Evolutionary conservation across 2,329 filamentous ascomycete species (phyloP).

Genomic region (Fusarium dimerum): DNA sequence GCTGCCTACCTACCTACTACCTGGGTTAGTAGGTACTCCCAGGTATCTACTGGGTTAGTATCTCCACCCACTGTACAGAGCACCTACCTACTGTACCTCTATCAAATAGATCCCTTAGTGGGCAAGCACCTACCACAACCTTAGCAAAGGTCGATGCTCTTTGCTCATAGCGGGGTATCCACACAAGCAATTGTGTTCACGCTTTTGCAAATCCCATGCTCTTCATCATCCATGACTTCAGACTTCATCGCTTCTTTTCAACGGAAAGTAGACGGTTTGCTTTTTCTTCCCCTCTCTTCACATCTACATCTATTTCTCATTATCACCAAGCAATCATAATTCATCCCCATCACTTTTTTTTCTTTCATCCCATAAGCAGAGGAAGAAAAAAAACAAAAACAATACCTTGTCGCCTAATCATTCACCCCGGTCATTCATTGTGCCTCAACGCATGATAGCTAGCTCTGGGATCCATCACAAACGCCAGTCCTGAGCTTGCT

Average conservation of each 20-base stretch:
- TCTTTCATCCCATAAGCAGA: not conserved
- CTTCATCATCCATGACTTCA: constrained; percentile 23
- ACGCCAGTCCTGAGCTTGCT: constrained; percentile 13
- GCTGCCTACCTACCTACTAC: no score
- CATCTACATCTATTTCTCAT: not conserved
- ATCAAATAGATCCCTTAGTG: not conserved
- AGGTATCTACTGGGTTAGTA: no score
- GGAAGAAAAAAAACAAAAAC: no score
- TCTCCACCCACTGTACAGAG: no score
- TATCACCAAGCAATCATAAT: not conserved
- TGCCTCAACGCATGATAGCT: constrained; percentile 1
- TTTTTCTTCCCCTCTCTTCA: not conserved
- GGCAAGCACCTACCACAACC: constrained; percentile 9
- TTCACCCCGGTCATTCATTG: constrained; percentile 5
- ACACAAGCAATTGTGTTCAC: constrained; percentile 37
- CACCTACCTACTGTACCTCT: no score
- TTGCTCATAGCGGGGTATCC: constrained; percentile 34
- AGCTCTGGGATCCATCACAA: constrained; percentile 13
- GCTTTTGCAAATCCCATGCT: constrained; percentile 35
- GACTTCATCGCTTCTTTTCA: not conserved
- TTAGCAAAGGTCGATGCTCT: constrained; percentile 6
- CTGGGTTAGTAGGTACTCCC: no score
- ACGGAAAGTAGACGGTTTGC: not conserved
- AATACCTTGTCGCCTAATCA: not conserved
- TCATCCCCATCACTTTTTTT: not conserved